phyloP scores from a whole-genome alignment of 305 asterid species.

The Rubia tinctorum region DNA sequence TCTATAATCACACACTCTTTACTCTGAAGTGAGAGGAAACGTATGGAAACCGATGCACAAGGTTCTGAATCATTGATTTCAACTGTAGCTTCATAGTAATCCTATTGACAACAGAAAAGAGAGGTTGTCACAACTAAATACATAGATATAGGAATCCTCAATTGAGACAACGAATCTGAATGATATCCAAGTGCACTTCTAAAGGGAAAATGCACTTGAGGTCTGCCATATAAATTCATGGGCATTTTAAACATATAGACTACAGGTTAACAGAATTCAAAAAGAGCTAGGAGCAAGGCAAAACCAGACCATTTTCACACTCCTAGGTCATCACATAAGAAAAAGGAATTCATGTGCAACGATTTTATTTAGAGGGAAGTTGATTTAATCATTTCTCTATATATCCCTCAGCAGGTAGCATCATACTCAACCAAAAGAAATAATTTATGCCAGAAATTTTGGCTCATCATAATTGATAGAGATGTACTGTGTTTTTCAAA shows the following conservation, averaged over 20 bases:
- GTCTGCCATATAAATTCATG: too few relatives aligned
- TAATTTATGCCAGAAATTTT: not conserved
- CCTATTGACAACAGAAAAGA: constrained; percentile 41
- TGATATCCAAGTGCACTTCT: not conserved
- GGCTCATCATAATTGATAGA: not conserved
- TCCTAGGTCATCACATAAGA: not conserved
- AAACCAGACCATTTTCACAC: not conserved
- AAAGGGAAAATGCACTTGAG: not conserved
- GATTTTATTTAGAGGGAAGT: not conserved
- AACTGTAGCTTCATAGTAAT: constrained; percentile 88
- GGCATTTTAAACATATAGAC: not conserved
- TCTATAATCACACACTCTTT: constrained; percentile 59
- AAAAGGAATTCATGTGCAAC: not conserved
- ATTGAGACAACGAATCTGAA: not conserved
- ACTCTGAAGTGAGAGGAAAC: constrained; percentile 78
- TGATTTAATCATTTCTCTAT: not conserved
- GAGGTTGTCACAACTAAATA: not conserved
- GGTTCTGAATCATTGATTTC: constrained; percentile 73
- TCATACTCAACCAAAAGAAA: not conserved
- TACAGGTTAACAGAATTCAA: not conserved
- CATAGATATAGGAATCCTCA: constrained; percentile 5
- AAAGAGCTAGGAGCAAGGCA: not conserved
- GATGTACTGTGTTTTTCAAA: not conserved
- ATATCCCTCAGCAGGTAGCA: not conserved
- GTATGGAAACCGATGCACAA: constrained; percentile 64